Conservation (phyloP, 2,329 filamentous ascomycete species). For the Microascus cirrosus region DNA sequence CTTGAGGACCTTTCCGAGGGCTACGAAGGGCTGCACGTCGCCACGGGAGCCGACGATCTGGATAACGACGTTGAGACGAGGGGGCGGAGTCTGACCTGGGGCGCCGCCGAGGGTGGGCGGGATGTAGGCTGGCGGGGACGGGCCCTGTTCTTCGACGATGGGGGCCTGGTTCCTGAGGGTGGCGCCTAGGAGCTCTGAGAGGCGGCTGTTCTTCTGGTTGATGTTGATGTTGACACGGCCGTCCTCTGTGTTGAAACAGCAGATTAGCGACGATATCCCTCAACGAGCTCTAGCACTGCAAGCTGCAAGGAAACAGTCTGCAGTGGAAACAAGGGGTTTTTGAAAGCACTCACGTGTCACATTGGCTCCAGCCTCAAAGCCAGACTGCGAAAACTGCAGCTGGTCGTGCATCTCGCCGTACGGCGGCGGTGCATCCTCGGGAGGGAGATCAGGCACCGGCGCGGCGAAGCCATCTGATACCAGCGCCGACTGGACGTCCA, state of each 20-base stretch:
- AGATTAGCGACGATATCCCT: neutral
- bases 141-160: conserved; percentile 12
- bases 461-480: conserved; percentile 26
- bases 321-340: neutral
- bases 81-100: conserved; percentile 44
- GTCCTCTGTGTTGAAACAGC: conserved; percentile 39
- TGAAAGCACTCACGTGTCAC: conserved; percentile 34
- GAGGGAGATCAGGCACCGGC: conserved; percentile 27
- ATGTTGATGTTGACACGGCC: conserved; percentile 74
- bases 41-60: conserved; percentile 66
- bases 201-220: conserved; percentile 53
- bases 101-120: conserved; percentile 60
- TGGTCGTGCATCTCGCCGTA: conserved; percentile 48
- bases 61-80: conserved; percentile 58
- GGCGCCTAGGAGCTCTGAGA: conserved; percentile 58
- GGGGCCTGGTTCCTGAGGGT: conserved; percentile 46
- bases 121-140: conserved; percentile 46
- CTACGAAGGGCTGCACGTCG: conserved; percentile 67
- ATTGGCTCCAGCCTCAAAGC: conserved; percentile 50
- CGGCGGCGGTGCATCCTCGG: conserved; percentile 37
- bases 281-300: neutral
- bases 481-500: conserved; percentile 17
- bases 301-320: neutral
- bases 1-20: conserved; percentile 54
- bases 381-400: conserved; percentile 48